Conservation (phyloP, 805 yeast species). For the Candida maltosa region DNA sequence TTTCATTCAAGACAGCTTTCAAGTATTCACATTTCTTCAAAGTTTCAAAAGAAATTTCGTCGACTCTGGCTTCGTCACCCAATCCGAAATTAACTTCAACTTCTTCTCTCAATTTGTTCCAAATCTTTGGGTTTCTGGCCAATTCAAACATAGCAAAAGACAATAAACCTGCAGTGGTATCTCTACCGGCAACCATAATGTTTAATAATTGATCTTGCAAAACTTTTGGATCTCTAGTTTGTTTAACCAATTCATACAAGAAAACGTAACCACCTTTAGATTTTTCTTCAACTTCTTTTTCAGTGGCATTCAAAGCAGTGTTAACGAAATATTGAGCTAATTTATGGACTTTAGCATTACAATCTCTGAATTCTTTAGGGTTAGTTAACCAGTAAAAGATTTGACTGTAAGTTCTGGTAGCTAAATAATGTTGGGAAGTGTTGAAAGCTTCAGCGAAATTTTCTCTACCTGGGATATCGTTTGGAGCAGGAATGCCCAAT, state of each 20-base stretch:
- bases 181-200: conserved; percentile 39
- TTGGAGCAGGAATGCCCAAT: conserved; percentile 24
- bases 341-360: conserved; percentile 27
- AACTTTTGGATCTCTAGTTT: conserved; percentile 32
- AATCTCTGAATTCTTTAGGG: conserved; percentile 24
- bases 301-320: conserved; percentile 24
- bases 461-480: conserved; percentile 24
- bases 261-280: conserved; percentile 32
- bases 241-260: conserved; percentile 39
- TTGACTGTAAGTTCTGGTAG: conserved; percentile 32
- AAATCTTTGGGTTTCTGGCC: conserved; percentile 28
- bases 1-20: conserved; percentile 28
- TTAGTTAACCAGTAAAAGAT: conserved; percentile 22
- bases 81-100: conserved; percentile 22
- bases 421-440: conserved; percentile 27
- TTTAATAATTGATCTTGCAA: conserved; percentile 40
- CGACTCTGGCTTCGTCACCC: conserved; percentile 19
- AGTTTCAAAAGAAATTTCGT: conserved; percentile 28
- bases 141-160: conserved; percentile 29
- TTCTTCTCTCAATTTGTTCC: conserved; percentile 24
- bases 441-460: conserved; percentile 35
- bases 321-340: conserved; percentile 29
- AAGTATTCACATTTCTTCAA: conserved; percentile 32
- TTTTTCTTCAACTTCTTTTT: conserved; percentile 24
- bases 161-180: conserved; percentile 35